A percentile compares a stretch with the other conserved stretches of the same genome.
Evolutionary conservation across 352 stramenopile genomes (phyloP).

Genomic region (Phytopythium boreale): DNA sequence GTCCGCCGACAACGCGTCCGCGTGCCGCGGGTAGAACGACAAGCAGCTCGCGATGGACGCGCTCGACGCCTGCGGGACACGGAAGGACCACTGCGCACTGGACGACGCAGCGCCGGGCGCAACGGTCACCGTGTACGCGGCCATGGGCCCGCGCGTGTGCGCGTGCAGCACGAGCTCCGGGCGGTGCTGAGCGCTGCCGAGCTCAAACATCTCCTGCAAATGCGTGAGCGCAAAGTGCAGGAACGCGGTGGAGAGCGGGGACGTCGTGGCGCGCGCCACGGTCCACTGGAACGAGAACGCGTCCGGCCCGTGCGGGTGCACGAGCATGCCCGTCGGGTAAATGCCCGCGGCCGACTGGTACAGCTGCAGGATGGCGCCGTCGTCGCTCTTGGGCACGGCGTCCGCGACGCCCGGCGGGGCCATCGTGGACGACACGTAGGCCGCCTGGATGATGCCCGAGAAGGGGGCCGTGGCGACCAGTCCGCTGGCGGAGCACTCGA

Average conservation of each 20-base stretch:
- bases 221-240: slow-evolving; percentile 74
- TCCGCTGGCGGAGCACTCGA: slow-evolving; percentile 45
- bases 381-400: slow-evolving; percentile 10
- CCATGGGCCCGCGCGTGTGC: slow-evolving; percentile 69
- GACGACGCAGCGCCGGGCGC: slow-evolving; percentile 2
- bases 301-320: slow-evolving; percentile 25
- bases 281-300: slow-evolving; percentile 66
- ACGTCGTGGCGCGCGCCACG: slow-evolving; percentile 15
- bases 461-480: slow-evolving; percentile 54
- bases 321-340: slow-evolving; percentile 26
- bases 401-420: background rate
- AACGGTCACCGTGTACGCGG: slow-evolving; percentile 40
- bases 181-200: slow-evolving; percentile 29
- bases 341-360: slow-evolving; percentile 59
- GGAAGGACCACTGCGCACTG: slow-evolving; percentile 46
- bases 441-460: slow-evolving; percentile 60
- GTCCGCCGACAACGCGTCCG: slow-evolving; percentile 22
- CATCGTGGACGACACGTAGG: slow-evolving; percentile 52
- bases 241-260: slow-evolving; percentile 15
- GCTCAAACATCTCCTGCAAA: slow-evolving; percentile 51
- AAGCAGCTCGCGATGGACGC: slow-evolving; percentile 40
- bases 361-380: slow-evolving; percentile 46
- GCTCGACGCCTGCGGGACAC: slow-evolving; percentile 33
- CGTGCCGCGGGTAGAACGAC: slow-evolving; percentile 44
- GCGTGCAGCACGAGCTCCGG: slow-evolving; percentile 60